Base-by-base conservation (phyloP, 768 basidiomycete genomes). In the Rhizopogon sp. region DNA sequence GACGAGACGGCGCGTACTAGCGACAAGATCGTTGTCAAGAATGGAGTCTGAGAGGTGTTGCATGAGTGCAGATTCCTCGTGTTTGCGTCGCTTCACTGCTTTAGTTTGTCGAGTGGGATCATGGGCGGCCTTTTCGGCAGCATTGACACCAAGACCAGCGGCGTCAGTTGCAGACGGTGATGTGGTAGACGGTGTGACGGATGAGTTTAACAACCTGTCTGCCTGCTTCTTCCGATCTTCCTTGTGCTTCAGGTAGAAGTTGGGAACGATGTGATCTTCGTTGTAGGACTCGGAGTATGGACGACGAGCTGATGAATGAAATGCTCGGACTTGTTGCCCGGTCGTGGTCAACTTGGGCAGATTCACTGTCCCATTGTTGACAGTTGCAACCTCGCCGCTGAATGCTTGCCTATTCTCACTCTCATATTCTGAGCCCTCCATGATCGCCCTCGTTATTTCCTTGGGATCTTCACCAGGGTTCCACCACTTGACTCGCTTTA, bases 161-260 rank as follows among this genome's bases (percentile, higher is more conserved):
- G 20, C 20, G 28, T 64, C 55, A 13, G 68, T 64, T 20, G 17
- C 37, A n/a, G 29, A 45, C 0, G 40, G 7, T 20, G 46, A 37
- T 0, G 50, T 37, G 37, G 56, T 40, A 29, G 58, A 56, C 3
- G 56, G 39, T 5, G 54, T 55, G n/a, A 17, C 39, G n/a, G 39
- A 3, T n/a, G 54, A 46, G 20, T 47, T 46, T 7, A 17, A 17
- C 14, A 25, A 14, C 33, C 20, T 17, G 7, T n/a, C 37, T 11
- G 31, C 16, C 10, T 31, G 53, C 3, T 3, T 35, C 31, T 39
- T 40, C 3, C 63, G 62, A 16, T 56, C 54, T 46, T 64, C 31
- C n/a, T 69, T 69, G 41, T 69, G 65, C 20, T 57, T 63, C 50
- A 65, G 6, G 43, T 69, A 62, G 46, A 69, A 69, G 6, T 65